These are phyloP conservation scores for Malus hybrid DNA, from an alignment of 331 rosid genomes.

Conservation along the genomic window DNA sequence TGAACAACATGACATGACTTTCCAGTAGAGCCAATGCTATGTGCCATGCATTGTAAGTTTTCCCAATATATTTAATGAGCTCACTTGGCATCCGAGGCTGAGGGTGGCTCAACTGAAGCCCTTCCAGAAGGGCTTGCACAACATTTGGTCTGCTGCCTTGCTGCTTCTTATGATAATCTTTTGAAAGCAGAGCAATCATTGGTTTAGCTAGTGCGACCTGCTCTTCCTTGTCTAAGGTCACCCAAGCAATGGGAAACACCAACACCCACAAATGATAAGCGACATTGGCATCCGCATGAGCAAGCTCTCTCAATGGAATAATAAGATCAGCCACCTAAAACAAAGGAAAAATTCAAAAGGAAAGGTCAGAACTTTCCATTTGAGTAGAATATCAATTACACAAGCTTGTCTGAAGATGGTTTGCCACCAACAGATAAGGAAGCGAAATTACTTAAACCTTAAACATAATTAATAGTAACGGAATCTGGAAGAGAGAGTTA, in stretches of 20 bases:
- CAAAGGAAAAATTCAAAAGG: neutral
- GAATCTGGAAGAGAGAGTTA: neutral
- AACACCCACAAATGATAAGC: slow-evolving; percentile 93
- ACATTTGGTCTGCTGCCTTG: slow-evolving; percentile 92
- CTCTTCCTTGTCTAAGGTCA: slow-evolving; percentile 89
- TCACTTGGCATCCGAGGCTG: slow-evolving; percentile 99
- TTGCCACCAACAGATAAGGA: slow-evolving; percentile 3
- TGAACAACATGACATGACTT: slow-evolving; percentile 92
- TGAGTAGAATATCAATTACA: neutral
- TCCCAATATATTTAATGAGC: slow-evolving; percentile 94
- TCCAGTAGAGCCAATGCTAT: slow-evolving; percentile 89
- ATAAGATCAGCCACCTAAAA: slow-evolving; percentile 86
- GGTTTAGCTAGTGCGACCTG: slow-evolving; percentile 93
- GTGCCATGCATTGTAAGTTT: slow-evolving; percentile 98
- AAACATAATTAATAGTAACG: neutral
- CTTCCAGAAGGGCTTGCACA: slow-evolving; percentile 97
- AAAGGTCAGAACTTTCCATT: neutral
- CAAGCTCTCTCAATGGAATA: slow-evolving; percentile 89
- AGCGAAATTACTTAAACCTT: neutral
- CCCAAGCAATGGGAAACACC: slow-evolving; percentile 96
- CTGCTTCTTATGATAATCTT: slow-evolving; percentile 95
- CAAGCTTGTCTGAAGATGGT: neutral
- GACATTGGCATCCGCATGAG: slow-evolving; percentile 94
- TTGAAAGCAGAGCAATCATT: slow-evolving; percentile 86
- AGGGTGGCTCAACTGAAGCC: slow-evolving; percentile 98